Conservation (phyloP, 2,329 filamentous ascomycete genomes). For the Purpureocillium lavendulum region DNA sequence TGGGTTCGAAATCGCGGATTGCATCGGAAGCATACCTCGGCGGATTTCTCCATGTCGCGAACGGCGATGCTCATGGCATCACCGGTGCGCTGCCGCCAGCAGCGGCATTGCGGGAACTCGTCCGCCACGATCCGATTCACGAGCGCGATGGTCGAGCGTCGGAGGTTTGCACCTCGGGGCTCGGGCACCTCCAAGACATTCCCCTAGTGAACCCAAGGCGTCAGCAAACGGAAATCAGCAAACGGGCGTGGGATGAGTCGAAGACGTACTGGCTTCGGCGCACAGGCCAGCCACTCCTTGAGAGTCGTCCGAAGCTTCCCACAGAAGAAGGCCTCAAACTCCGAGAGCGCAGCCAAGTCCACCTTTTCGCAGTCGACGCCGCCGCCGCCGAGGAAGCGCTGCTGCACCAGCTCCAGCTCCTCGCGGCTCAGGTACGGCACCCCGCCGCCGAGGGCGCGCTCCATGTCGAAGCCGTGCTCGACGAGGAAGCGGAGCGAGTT, state of each 20-base stretch:
- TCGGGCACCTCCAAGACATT: not conserved
- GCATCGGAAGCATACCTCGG: not conserved
- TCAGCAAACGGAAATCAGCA: not conserved
- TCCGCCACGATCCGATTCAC: not conserved
- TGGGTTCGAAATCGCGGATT: not conserved
- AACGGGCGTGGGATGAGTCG: not conserved
- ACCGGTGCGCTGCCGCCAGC: conserved; percentile 8
- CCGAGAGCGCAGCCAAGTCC: no score
- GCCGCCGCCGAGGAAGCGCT: not conserved
- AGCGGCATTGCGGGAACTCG: conserved; percentile 1
- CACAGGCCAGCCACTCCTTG: not conserved
- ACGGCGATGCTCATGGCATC: conserved; percentile 16
- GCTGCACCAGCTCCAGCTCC: not conserved
- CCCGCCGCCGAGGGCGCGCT: conserved; percentile 15
- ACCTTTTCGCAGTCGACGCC: no score
- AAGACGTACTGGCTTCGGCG: not conserved
- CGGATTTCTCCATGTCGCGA: not conserved
- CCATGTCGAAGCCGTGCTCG: conserved; percentile 15
- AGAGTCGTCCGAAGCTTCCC: not conserved
- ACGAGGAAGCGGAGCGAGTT: conserved; percentile 20
- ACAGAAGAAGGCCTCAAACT: not conserved
- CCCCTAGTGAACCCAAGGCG: not conserved
- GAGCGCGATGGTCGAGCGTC: not conserved
- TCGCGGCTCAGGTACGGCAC: conserved; percentile 21
- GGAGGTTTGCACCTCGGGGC: not conserved